Percentiles rank a stretch among this genome's conserved stretches.
Conservation (phyloP, 768 basidiomycete species). For the Tremella yokohamensis region DNA sequence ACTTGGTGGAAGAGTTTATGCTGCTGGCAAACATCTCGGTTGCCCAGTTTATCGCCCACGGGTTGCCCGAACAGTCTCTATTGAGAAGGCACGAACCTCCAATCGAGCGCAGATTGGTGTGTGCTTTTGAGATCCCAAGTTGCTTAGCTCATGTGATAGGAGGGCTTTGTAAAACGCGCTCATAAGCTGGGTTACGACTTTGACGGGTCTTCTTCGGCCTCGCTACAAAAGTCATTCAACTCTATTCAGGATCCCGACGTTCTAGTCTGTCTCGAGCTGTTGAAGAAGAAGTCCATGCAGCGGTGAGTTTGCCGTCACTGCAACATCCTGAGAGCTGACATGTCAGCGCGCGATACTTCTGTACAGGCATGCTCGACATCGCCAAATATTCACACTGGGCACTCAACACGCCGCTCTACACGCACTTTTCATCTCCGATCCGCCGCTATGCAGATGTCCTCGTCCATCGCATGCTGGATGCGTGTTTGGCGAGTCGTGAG, state of each 20-base stretch:
- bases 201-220: constrained; percentile 72
- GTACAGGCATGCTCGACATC: constrained; percentile 97
- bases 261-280: constrained; percentile 71
- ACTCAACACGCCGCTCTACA: constrained; percentile 84
- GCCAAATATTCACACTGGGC: constrained; percentile 95
- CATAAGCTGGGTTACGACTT: constrained; percentile 76
- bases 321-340: constrained; percentile 9
- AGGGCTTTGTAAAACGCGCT: constrained; percentile 73
- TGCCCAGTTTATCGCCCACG: constrained; percentile 87
- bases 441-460: constrained; percentile 72
- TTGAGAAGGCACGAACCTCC: constrained; percentile 91
- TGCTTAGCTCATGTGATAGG: constrained; percentile 35
- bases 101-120: constrained; percentile 80
- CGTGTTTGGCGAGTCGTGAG: constrained; percentile 58
- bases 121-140: constrained; percentile 37
- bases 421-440: constrained; percentile 62
- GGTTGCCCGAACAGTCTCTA: constrained; percentile 94
- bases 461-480: constrained; percentile 93
- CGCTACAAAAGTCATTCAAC: constrained; percentile 81
- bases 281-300: constrained; percentile 87
- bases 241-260: constrained; percentile 68
- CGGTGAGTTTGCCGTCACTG: constrained; percentile 40
- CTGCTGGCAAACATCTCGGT: constrained; percentile 82
- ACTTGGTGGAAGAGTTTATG: constrained; percentile 95
- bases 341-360: constrained; percentile 89